Evolutionary conservation across 345 rosid species (phyloP), one percentile per base, ranked within the genome.

Genomic region (Heritiera fomes): DNA sequence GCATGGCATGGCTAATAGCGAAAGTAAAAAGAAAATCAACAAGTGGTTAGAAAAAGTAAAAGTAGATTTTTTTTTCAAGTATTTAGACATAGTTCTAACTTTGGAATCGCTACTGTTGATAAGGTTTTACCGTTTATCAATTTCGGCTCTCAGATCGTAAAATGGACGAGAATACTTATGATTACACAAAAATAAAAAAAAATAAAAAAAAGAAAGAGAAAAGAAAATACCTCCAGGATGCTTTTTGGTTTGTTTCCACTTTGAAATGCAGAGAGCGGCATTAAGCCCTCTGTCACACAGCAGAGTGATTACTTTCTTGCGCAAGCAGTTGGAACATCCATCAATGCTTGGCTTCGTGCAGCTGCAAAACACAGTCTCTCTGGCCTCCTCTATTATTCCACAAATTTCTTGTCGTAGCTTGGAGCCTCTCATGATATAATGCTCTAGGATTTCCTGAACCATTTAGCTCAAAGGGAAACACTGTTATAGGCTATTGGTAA

Each of bases 161-260:
- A 23, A 23, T 23, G 28, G 28, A 23, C 28, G 28, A 23, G 28
- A 23, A 23, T 23, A 23, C 0, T 0, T 23, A 23, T 23, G 28
- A 23, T 23, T 23, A 23, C 28, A 23, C 28, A 23, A 23, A 23
- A 23, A 23, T 23, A 23, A 23, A 23, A 23, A 23, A 23, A 23
- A 23, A 0, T n/a, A n/a, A 23, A 23, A 23, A 23, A 23, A 23
- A 23, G 28, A 23, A 23, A 53, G 4, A 14, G n/a, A 53, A 53
- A 23, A 5, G 67, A 10, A 12, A 62, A 32, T 23, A 88, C 90
- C 90, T 82, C 84, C 91, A 0, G 89, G 91, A 46, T 76, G 15
- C 23, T 86, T 82, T 7, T 66, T 80, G 38, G 91, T 86, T 79
- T 56, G 64, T 10, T 85, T 86, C 91, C 91, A 88, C 75, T 67